Conservation (phyloP, 768 basidiomycete genomes). For the Suillus variegatus region DNA sequence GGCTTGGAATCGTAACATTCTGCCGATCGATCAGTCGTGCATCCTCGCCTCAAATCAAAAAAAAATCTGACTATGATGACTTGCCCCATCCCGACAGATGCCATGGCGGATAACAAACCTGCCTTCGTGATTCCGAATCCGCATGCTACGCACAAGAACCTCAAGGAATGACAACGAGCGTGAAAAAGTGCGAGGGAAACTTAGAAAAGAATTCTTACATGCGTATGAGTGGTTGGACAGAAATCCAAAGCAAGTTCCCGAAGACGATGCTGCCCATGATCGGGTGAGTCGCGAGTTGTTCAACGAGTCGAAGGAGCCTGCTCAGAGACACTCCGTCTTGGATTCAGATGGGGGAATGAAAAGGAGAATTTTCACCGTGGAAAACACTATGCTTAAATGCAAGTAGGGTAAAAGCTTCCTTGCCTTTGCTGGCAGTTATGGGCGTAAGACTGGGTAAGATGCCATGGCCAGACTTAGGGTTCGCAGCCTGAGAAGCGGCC, state of each 20-base stretch:
- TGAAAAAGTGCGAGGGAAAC: too few species aligned
- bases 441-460: neutral
- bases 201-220: too few species aligned
- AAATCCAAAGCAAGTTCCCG: too few species aligned
- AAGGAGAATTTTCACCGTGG: too few species aligned
- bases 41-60: neutral
- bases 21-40: constrained; percentile 2
- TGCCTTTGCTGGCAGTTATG: neutral
- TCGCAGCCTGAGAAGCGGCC: neutral
- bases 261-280: too few species aligned
- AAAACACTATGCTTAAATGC: neutral
- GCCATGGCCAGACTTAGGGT: too few species aligned
- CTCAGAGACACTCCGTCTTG: too few species aligned
- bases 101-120: constrained; percentile 59
- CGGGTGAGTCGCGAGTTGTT: too few species aligned
- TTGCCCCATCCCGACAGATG: constrained; percentile 61
- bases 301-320: too few species aligned
- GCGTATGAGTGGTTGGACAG: too few species aligned
- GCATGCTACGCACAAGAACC: constrained; percentile 52
- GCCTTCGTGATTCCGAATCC: constrained; percentile 62
- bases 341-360: too few species aligned
- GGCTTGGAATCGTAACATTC: constrained; percentile 39
- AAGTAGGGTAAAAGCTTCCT: neutral
- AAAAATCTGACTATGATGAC: constrained; percentile 47
- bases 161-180: constrained; percentile 26